Evolutionary conservation across 352 stramenopile genomes (phyloP).

Genomic region (Plasmopara halstedii): DNA sequence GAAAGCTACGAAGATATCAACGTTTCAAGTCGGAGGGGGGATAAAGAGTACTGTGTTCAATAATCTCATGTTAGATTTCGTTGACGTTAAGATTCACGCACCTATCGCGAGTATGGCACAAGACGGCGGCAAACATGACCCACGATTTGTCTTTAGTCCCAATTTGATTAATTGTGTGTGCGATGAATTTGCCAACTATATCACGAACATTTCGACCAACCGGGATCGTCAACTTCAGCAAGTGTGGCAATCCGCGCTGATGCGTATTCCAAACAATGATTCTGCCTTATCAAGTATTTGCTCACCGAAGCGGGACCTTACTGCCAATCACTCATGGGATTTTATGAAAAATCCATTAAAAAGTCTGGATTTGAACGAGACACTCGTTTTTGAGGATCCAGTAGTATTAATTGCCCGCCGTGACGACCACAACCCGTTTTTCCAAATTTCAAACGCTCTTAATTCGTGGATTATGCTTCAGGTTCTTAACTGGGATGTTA

Average conservation of each 20-base stretch:
- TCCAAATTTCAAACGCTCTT: conserved; percentile 33
- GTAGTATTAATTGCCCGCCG: conserved; percentile 32
- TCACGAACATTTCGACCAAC: conserved; percentile 4
- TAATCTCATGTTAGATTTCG: conserved; percentile 46
- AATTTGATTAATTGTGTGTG: conserved; percentile 24
- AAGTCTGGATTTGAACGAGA: conserved; percentile 14
- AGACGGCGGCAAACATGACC: conserved; percentile 26
- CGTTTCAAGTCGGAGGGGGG: conserved; percentile 19
- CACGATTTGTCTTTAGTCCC: conserved; percentile 22
- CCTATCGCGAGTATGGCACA: conserved; percentile 21
- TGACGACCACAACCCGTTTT: conserved; percentile 54
- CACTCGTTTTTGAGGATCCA: conserved; percentile 19
- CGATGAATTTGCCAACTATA: conserved; percentile 22
- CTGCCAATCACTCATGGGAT: conserved; percentile 11
- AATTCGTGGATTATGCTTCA: conserved; percentile 38
- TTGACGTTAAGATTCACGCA: conserved; percentile 19
- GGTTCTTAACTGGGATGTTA: conserved; percentile 23
- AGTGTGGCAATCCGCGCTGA: conserved; percentile 17
- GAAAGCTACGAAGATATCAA: conserved; percentile 26
- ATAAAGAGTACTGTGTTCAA: conserved; percentile 30
- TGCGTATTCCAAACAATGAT: background rate
- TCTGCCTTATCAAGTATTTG: conserved; percentile 13
- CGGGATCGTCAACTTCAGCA: conserved; percentile 21
- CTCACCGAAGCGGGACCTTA: background rate
- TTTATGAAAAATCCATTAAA: conserved; percentile 22